These are phyloP conservation scores for Lentinula novae-zelandiae DNA, from an alignment of 1,284 basidiomycete genomes.

Conservation along the genomic window DNA sequence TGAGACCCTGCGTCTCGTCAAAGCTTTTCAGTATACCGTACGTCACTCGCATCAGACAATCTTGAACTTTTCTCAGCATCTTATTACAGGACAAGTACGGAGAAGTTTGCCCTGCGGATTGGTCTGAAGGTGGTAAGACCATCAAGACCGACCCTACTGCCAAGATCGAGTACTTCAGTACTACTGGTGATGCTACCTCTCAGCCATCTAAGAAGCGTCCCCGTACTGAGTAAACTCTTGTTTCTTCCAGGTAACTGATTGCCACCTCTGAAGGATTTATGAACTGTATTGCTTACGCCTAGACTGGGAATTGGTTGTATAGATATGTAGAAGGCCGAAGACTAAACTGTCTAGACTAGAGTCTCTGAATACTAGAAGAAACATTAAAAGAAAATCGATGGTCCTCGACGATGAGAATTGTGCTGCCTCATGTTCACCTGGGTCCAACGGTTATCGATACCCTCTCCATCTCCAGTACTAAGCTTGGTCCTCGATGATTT, in stretches of 20 bases:
- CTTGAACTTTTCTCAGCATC: slow-evolving; percentile 3
- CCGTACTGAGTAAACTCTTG: slow-evolving; percentile 15
- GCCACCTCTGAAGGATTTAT: not conserved
- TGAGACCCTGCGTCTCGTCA: slow-evolving; percentile 83
- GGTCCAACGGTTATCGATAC: not conserved
- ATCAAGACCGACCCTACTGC: slow-evolving; percentile 75
- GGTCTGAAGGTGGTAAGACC: slow-evolving; percentile 72
- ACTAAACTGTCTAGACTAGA: slow-evolving; percentile 1
- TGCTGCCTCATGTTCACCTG: not conserved
- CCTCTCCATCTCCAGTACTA: not conserved
- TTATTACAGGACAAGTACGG: slow-evolving; percentile 71
- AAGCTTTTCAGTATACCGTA: slow-evolving; percentile 89
- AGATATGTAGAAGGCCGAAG: slow-evolving; percentile 8
- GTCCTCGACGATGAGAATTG: not conserved
- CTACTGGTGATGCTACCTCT: slow-evolving; percentile 18
- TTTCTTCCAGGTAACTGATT: slow-evolving; percentile 15
- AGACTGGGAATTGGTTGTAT: slow-evolving; percentile 1
- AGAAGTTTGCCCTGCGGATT: slow-evolving; percentile 89
- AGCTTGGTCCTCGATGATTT: not conserved
- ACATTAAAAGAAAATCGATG: not conserved
- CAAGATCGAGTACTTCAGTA: slow-evolving; percentile 72
- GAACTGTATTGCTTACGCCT: slow-evolving; percentile 4
- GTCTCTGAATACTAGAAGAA: slow-evolving; percentile 4
- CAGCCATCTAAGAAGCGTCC: slow-evolving; percentile 21
- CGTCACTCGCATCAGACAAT: slow-evolving; percentile 21